Evolutionary conservation across 2,329 filamentous ascomycete genomes (phyloP), one percentile per base, ranked within the genome.

Genomic region (Trichoderma sp.): DNA sequence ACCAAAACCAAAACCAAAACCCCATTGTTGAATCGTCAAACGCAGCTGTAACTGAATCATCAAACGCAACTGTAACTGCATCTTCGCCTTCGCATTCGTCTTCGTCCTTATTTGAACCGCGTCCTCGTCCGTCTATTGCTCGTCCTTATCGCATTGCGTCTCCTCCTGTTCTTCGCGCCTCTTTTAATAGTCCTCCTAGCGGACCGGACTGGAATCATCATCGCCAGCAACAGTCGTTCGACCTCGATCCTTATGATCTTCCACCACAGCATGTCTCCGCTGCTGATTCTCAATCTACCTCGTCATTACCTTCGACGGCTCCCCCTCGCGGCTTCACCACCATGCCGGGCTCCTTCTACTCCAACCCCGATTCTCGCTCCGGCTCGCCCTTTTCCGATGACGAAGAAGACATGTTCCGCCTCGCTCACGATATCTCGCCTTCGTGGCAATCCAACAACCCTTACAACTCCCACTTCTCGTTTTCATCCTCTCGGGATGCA

Each of bases 1-100:
- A 76, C 38, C 67, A 67, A 76, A 71, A 50, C 68, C 65, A 62
- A 76, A 71, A 50, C 71, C 65, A 63, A 63, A 63, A 2, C 60
- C 68, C 71, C 75, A 50, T 59, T 68, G 66, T 63, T 53, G 50
- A 75, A 50, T 5, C 33, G 35, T 12, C 33, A 74, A 60, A 27
- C 21, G n/a, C n/a, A 38, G 16, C 6, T 38, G 35, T 38, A 38
- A 6, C 35, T 38, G 35, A 3, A 29, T 62, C 59, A n/a, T 12
- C 33, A 74, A 60, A 27, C 21, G n/a, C n/a, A 38, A 38, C 6
- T 38, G 35, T 38, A 38, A 6, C 35, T 38, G 35, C 8, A 29
- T 62, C 59, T 62, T 33, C 31, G 18, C 18, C 59, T n/a, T 33
- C 31, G 29, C 24, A 29, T n/a, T 33, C 59, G 24, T 18, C 16